Evolutionary conservation across 1,284 basidiomycete species (phyloP), one percentile per base, ranked within the genome.

Genomic region (Trichosporon sp.): DNA sequence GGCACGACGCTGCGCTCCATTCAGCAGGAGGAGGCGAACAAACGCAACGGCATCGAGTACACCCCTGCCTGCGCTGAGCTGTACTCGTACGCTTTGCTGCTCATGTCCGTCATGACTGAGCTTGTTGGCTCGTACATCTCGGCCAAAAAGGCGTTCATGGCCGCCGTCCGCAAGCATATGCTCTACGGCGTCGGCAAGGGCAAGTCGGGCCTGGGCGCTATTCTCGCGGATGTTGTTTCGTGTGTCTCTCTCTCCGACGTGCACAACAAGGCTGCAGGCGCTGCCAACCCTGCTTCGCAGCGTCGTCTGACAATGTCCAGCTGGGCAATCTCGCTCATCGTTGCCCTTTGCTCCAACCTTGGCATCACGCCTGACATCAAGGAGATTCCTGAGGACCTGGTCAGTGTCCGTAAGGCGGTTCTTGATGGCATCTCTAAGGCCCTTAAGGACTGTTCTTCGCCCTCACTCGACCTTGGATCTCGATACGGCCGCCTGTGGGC

Each of bases 71-170:
- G 65, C 4, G 29, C 67, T 11, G 62, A 71, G 44, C 53, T 68
- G 4, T 74, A 77, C 42, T 51, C 71, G 5, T 96, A 95, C 78
- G 86, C 88, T 13, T 92, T 90, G 76, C 93, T 98, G 85, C 83
- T 98, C 70, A 92, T 98, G 89, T 92, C 96, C 77, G 90, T 90
- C 73, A 85, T 98, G 63, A 93, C 93, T 1, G 96, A 99, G 84
- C 86, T 98, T 2, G 84, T 97, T 1, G 95, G 96, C 69, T 98
- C 95, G 18, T 99, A 99, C 80, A 90, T 93, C 74, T 83, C 89
- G 1, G 96, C 94, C 88, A 99, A 98, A 83, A 81, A 89, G 27
- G 89, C 91, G 3, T 95, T 98, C 83, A 83, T 96, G 70, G 90
- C 91, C 0, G 93, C 89, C 77, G n/a, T 78, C 0, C 72, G 75